Evolutionary conservation across 2,329 filamentous ascomycete species (phyloP), one percentile per base, ranked within the genome.

Genomic region (Keithomyces neogunnii): DNA sequence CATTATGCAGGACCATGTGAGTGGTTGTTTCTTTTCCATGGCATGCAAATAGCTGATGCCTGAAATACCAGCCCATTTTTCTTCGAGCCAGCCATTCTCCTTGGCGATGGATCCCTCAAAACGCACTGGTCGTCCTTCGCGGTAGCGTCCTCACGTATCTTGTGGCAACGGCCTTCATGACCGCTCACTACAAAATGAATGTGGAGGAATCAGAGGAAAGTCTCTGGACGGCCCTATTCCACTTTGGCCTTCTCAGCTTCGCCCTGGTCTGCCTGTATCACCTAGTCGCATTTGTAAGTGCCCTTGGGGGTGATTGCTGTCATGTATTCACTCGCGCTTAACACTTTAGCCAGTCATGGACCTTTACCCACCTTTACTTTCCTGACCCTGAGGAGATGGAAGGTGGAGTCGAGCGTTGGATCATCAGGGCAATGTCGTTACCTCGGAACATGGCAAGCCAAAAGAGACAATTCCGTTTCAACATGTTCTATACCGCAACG

Each of bases 51-150:
- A 19, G 19, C 19, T 19, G 19, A 19, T 19, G 19, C 19, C 19
- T 19, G 19, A 19, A 19, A 19, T 19, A 19, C 19, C 45, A 79
- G 75, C 73, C 75, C 31, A 72, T 76, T 11, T 78, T 75, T 51
- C 67, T 77, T 11, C 73, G 75, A 58, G 73, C 70, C 45, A 73
- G 72, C 40, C 76, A 78, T 55, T 79, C 77, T 1, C 72, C 75
- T 26, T 79, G 76, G 73, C 58, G 64, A 5, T 67, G 59, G 49
- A 70, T 79, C 46, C 69, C 68, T 30, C 75, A 78, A 54, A 71
- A 70, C 45, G 51, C 66, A 32, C 67, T 80, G 45, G 68, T 75
- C 47, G 62, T 66, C 50, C 57, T 77, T 26, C 73, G 77, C 42
- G 67, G 69, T 9, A 42, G 67, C 3, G 55, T 77, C 9, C 56